Base-by-base conservation (phyloP, 75 land plant species). In the Picea glauca region DNA sequence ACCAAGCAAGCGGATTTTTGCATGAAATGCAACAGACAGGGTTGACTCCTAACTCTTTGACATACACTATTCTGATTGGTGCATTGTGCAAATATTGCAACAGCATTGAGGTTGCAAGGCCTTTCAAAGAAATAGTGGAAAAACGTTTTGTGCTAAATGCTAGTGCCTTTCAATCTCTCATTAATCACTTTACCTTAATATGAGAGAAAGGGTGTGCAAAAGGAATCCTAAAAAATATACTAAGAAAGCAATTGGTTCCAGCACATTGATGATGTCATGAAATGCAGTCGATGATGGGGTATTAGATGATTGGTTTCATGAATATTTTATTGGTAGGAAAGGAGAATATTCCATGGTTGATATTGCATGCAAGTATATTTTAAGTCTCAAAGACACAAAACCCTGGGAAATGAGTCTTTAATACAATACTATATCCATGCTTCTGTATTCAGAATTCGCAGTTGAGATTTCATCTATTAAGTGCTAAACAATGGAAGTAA, bases 31-130 rank as follows among this genome's bases (percentile, higher is more conserved):
- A 80, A 14, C 60, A 76, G 32, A 83, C 85, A 90, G 85, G 89
- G 15, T 78, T 90, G 0, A 18, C 65, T 9, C 91, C 92, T 0
- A 95, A 85, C 76, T 86, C 87, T 63, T 75, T 90, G 58, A 89
- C 91, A 33, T 93, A 90, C 81, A 90, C 89, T 58, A 93, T 95
- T 61, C 73, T 96, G 60, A 91, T 96, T 46, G 84, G 88, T 83
- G 98, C 92, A 18, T 96, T 89, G 89, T 96, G 90, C 60, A 87
- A 83, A 32, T 76, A 81, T 43, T 79, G 75, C 32, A 82, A 84
- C 21, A 70, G 63, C 9, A 62, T 58, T 65, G 88, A 86, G 85
- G 90, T 90, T 33, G 79, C 63, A 60, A 86, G 62, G 46, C 76
- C 88, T 60, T 58, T 88, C 13, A 60, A 75, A 17, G 85, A 91